Evolutionary conservation across 352 stramenopile species (phyloP).

Genomic region (Pythium folliculosum): DNA sequence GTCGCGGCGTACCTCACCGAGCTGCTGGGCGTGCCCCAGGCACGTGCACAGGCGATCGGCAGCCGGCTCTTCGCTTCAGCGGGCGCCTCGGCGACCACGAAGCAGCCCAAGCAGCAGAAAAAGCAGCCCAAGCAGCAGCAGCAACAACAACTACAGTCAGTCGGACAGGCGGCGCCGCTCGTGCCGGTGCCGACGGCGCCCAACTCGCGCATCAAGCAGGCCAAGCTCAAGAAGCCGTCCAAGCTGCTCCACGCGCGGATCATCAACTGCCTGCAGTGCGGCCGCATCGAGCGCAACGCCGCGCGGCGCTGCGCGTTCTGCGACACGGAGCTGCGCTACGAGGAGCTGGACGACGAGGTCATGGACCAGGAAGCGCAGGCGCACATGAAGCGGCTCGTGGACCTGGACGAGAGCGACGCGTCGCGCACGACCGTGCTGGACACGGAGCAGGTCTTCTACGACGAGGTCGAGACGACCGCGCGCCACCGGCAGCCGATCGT

Average conservation of each 20-base stretch:
- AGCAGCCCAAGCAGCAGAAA: constrained; percentile 4
- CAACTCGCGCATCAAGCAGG: constrained; percentile 57
- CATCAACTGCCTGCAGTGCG: constrained; percentile 76
- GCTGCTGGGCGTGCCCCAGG: constrained; percentile 54
- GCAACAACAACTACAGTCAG: neutral
- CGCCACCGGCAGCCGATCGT: constrained; percentile 33
- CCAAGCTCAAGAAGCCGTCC: constrained; percentile 45
- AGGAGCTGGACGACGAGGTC: constrained; percentile 37
- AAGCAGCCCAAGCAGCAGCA: neutral
- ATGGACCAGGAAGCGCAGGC: constrained; percentile 40
- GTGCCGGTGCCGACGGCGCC: constrained; percentile 38
- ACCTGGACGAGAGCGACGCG: constrained; percentile 44
- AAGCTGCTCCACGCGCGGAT: constrained; percentile 57
- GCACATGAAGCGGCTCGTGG: constrained; percentile 62
- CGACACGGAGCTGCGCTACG: constrained; percentile 56
- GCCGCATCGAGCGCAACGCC: constrained; percentile 66
- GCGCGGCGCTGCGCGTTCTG: constrained; percentile 58
- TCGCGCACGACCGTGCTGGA: constrained; percentile 52
- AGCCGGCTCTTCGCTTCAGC: constrained; percentile 38
- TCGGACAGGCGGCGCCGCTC: constrained; percentile 19
- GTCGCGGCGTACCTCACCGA: constrained; percentile 63
- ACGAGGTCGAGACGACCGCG: constrained; percentile 22
- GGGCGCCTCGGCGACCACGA: neutral
- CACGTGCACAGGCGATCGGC: constrained; percentile 52
- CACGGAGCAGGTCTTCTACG: constrained; percentile 42